phyloP scores from a whole-genome alignment of 2,329 filamentous ascomycete genomes.

The Cordyceps cicadae region DNA sequence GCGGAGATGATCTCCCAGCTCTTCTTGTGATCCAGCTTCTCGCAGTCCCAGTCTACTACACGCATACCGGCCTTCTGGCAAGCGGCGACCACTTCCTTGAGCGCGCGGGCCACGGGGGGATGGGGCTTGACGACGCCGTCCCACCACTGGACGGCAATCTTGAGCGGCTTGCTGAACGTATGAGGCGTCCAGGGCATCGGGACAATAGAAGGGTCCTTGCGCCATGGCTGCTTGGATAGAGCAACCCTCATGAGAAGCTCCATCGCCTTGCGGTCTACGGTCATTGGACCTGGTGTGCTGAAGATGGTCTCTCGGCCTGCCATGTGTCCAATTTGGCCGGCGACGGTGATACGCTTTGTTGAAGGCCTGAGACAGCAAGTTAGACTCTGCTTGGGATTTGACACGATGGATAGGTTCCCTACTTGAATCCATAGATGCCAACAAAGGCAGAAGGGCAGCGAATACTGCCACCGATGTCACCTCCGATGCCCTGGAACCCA shows the following conservation, averaged over 20 bases:
- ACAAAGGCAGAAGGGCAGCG: slow-evolving; percentile 29
- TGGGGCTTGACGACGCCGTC: slow-evolving; percentile 53
- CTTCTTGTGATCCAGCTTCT: slow-evolving; percentile 42
- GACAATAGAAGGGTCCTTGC: slow-evolving; percentile 24
- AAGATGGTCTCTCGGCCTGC: slow-evolving; percentile 28
- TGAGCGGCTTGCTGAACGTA: slow-evolving; percentile 36
- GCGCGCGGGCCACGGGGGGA: slow-evolving; percentile 48
- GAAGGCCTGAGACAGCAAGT: slow-evolving; percentile 21
- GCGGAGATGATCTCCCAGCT: slow-evolving; percentile 36
- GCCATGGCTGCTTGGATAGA: slow-evolving; percentile 25
- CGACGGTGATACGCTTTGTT: slow-evolving; percentile 22
- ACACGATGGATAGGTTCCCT: background rate
- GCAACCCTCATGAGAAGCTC: slow-evolving; percentile 29
- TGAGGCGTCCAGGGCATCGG: slow-evolving; percentile 28
- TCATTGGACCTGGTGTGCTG: slow-evolving; percentile 26
- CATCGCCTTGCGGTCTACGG: slow-evolving; percentile 25
- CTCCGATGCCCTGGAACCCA: slow-evolving; percentile 27
- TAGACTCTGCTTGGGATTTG: background rate
- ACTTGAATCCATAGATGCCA: slow-evolving; percentile 29
- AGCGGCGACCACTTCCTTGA: slow-evolving; percentile 44
- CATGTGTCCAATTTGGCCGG: slow-evolving; percentile 21
- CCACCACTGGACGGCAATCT: slow-evolving; percentile 52
- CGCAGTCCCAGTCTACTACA: slow-evolving; percentile 43
- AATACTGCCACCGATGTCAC: slow-evolving; percentile 35
- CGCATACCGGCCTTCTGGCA: slow-evolving; percentile 43